Evolutionary conservation across 108 stramenopile species (phyloP).

Genomic region (Chaetoceros muelleri): DNA sequence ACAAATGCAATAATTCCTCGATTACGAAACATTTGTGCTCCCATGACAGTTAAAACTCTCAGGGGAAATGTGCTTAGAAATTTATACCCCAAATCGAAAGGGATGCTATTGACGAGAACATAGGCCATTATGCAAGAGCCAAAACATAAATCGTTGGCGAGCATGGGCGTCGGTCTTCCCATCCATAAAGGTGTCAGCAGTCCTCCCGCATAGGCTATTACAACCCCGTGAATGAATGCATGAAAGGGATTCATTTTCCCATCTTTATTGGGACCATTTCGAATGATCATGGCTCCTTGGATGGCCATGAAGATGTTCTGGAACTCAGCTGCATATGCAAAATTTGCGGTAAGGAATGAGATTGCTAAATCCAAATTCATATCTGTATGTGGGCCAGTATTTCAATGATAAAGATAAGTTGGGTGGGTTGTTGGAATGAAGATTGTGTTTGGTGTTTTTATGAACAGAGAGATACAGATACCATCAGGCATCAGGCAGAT

Average conservation of each 20-base stretch:
- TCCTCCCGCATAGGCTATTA: constrained; percentile 62
- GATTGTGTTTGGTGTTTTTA: too few relatives aligned
- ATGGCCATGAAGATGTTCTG: constrained; percentile 53
- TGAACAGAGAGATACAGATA: too few relatives aligned
- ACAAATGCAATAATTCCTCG: constrained; percentile 44
- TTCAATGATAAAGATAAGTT: too few relatives aligned
- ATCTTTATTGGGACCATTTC: constrained; percentile 54
- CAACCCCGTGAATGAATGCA: constrained; percentile 48
- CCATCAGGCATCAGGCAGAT: too few relatives aligned
- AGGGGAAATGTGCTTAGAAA: constrained; percentile 35
- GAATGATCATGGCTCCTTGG: constrained; percentile 60
- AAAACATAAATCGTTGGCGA: constrained; percentile 56
- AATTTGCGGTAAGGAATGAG: constrained; percentile 30
- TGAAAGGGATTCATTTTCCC: constrained; percentile 65
- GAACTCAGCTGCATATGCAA: constrained; percentile 38
- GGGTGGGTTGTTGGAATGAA: too few relatives aligned
- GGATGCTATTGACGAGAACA: constrained; percentile 45
- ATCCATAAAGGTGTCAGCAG: constrained; percentile 60
- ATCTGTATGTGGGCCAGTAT: too few relatives aligned
- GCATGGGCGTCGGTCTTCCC: constrained; percentile 74
- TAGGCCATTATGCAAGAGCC: constrained; percentile 47
- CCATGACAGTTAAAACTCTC: constrained; percentile 26
- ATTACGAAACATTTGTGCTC: constrained; percentile 57
- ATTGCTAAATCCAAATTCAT: constrained; percentile 18
- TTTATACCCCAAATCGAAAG: constrained; percentile 51